Percentiles rank a stretch among this genome's conserved stretches.
Conservation (phyloP, 306 rosid genomes). For the Spatholobus suberectus region DNA sequence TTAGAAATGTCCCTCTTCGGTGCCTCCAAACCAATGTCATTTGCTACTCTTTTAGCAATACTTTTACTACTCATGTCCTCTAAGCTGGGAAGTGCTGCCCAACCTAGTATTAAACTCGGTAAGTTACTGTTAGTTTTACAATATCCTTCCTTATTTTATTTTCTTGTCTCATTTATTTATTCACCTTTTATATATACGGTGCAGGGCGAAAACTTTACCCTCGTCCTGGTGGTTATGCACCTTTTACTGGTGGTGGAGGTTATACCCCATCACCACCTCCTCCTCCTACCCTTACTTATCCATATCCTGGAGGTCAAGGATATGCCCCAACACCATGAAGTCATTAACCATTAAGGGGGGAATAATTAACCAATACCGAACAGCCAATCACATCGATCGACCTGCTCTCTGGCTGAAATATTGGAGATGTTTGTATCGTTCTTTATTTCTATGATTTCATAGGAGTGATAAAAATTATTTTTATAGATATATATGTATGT, state of each 20-base stretch:
- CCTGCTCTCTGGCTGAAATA: not conserved
- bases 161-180: not conserved
- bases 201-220: slow-evolving; percentile 4
- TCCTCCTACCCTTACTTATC: no score
- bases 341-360: not conserved
- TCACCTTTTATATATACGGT: not conserved
- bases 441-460: not conserved
- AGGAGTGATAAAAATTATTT: not conserved
- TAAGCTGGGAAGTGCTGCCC: not conserved
- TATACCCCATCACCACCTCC: no score
- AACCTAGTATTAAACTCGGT: not conserved
- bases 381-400: no score
- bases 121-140: not conserved
- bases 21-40: slow-evolving; percentile 20
- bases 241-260: no score
- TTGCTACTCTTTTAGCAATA: slow-evolving; percentile 8
- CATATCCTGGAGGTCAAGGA: not conserved
- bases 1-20: not conserved
- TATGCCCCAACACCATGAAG: not conserved
- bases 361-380: not conserved
- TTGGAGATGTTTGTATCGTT: not conserved
- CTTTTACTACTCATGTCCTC: slow-evolving; percentile 10
- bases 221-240: no score
- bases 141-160: not conserved
- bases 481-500: not conserved